Percentiles rank a stretch among this genome's conserved stretches.
Conservation (phyloP, 78 protist species). For the Bigelowiella natans region DNA sequence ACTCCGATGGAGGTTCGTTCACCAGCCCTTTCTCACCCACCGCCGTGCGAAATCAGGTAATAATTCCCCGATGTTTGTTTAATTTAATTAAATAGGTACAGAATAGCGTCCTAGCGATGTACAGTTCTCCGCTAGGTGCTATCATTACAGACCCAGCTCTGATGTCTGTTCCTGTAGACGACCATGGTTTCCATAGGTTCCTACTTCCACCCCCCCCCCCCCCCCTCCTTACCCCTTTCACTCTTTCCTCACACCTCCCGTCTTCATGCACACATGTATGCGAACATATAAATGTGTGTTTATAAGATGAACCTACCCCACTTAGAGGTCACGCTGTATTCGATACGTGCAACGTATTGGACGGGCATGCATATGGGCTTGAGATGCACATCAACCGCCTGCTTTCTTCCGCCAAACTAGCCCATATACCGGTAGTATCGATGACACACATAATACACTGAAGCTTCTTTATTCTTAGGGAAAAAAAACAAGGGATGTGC, state of each 20-base stretch:
- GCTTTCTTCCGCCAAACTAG: neutral
- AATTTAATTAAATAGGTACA: no score
- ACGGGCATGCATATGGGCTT: conserved; percentile 5
- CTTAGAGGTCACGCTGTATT: conserved; percentile 27
- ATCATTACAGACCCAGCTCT: neutral
- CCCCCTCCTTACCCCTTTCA: no score
- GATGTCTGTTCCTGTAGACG: conserved; percentile 23
- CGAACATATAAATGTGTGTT: neutral
- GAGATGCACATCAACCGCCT: conserved; percentile 13
- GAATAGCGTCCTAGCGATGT: conserved; percentile 5
- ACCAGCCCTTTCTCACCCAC: no score
- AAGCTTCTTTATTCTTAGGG: no score
- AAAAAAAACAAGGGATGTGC: no score
- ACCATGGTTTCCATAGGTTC: neutral
- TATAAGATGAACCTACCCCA: neutral
- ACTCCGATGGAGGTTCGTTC: no score
- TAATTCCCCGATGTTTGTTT: no score
- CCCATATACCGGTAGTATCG: no score
- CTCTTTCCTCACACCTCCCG: neutral
- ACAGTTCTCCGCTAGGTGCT: conserved; percentile 4
- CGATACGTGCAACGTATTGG: neutral
- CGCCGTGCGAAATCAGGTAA: no score
- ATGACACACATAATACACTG: no score
- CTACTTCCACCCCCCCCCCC: no score
- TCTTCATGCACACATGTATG: neutral